Percentiles rank a stretch among this genome's conserved stretches.
Evolutionary conservation across 768 basidiomycete species (phyloP).

Genomic region (Boletellus ananiceps): DNA sequence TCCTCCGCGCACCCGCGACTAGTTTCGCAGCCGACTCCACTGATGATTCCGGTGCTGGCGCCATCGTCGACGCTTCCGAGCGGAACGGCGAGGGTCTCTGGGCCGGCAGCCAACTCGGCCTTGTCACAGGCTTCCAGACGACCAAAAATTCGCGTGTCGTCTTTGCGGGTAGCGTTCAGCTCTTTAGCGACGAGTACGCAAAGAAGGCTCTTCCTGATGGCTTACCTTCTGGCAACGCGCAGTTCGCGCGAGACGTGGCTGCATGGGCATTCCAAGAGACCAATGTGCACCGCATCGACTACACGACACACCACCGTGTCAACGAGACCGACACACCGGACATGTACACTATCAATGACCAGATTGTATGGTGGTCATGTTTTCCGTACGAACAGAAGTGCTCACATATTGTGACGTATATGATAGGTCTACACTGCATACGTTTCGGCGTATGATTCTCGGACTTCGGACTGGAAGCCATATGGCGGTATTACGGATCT

Average conservation of each 20-base stretch:
- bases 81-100: constrained; percentile 76
- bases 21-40: constrained; percentile 72
- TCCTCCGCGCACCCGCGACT: constrained; percentile 72
- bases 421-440: constrained; percentile 66
- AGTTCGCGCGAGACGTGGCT: constrained; percentile 69
- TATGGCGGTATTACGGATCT: constrained; percentile 71
- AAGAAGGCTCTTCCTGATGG: constrained; percentile 59
- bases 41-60: constrained; percentile 52
- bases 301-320: constrained; percentile 65
- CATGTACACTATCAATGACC: constrained; percentile 81
- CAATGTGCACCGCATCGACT: constrained; percentile 73
- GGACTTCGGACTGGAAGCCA: constrained; percentile 59
- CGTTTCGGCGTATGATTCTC: constrained; percentile 64
- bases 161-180: constrained; percentile 75
- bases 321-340: constrained; percentile 60
- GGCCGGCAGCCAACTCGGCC: constrained; percentile 70
- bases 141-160: constrained; percentile 68
- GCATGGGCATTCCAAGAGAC: constrained; percentile 92
- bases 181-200: constrained; percentile 75
- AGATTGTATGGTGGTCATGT: constrained; percentile 49
- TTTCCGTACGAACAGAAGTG: background rate
- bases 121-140: constrained; percentile 91
- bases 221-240: constrained; percentile 65
- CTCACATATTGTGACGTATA: background rate
- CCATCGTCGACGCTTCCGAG: constrained; percentile 65